Base-by-base conservation (phyloP, 768 basidiomycete species). In the Termitomyces sp. region DNA sequence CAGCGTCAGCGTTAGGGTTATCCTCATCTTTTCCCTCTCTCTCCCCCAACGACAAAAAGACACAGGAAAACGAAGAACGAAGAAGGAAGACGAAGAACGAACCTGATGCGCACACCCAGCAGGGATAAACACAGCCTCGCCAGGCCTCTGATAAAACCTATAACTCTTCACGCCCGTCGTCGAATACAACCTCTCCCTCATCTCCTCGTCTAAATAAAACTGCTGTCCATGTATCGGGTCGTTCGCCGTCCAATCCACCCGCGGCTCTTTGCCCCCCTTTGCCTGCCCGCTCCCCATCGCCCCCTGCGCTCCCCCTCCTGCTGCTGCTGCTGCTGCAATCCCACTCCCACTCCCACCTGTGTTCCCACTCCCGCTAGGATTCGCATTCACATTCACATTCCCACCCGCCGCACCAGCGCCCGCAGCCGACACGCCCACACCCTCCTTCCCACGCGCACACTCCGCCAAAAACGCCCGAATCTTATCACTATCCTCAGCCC, bases 211-310 rank as follows among this genome's bases (percentile, higher is more conserved):
- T 53, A 98, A 75, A 69, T 95, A 98, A 68, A 91, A 86, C 63
- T 87, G 79, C 69, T 98, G 96, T 12, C 87, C 84, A 72, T 98
- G 94, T 59, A 98, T 96, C 1, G 95, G 95, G 70, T 98, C 96
- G 53, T 81, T 65, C 49, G 57, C 24, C 47, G 44, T 51, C 42
- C 65, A 58, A 33, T 58, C 68, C 30, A 80, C 48, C 22, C 8
- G 37, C n/a, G 6, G 33, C 49, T 30, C 54, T 1, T 31, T 11
- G 50, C 36, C 58, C 22, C 41, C 30, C 3, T 53, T 52, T 18
- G 22, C 59, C 6, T 22, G n/a, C 27, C 18, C 11, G 27, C 27
- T 4, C 27, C 27, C 27, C 4, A 2, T 4, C 4, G 27, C 27
- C n/a, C n/a, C n/a, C n/a, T 27, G 27, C 27, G 4, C 27, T 27